Evolutionary conservation across 2,329 filamentous ascomycete species (phyloP), one percentile per base, ranked within the genome.

Genomic region (Botrytis fabae): DNA sequence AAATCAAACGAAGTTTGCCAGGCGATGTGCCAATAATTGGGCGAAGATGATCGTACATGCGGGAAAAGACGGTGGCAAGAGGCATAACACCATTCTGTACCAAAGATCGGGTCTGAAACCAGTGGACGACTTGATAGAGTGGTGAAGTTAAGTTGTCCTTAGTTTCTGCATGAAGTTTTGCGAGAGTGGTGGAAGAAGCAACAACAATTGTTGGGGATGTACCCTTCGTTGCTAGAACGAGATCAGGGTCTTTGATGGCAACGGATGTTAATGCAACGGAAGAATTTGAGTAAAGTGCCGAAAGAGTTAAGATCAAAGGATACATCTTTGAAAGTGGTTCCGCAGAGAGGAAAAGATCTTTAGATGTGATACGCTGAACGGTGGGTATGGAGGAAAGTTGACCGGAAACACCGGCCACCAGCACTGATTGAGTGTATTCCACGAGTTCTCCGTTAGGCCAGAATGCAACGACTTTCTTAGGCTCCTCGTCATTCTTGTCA

Each of bases 211-310:
- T 98, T 1, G 95, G 95, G 0, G 92, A 88, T 57, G 97, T 85
- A 64, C 90, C 90, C 74, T 90, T 88, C 35, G 92, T 92, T 35
- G 94, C 93, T 35, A 94, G 83, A 28, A 86, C 85, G 54, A 98
- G 86, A 80, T 96, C 90, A 20, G 92, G 86, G 18, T 89, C 89
- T 51, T 89, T 87, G 10, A 92, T 92, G 25, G 94, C 92, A 40
- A 97, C 94, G 0, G 94, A 96, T 83, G 93, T 98, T 79, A 99
- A 87, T 40, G 94, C 93, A 32, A 99, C 84, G 0, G 94, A 96
- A 28, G 93, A 87, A 80, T 97, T 96, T 35, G 90, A 92, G 83
- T 91, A 97, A 14, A 99, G 87, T 0, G 95, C 94, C 1, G 92
- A 90, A 73, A 99, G 86, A 0, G 94, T 94, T 74, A 97, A 86